phyloP scores from a whole-genome alignment of 441 rosid species.

The Adansonia rubrostipa region DNA sequence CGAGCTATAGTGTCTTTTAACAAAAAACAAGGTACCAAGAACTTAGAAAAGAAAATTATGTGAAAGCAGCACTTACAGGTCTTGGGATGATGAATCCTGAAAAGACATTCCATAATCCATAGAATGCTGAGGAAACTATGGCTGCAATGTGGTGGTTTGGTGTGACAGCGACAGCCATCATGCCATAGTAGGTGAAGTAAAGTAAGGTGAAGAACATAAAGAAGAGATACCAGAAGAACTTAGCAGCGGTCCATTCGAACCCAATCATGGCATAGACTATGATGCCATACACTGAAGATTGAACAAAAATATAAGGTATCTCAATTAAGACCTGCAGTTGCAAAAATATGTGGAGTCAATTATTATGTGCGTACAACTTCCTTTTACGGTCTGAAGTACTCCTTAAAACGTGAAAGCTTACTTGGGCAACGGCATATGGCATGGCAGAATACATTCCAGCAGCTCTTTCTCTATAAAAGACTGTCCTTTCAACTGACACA shows the following conservation, averaged over 20 bases:
- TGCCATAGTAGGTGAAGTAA: conserved; percentile 63
- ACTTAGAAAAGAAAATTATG: not conserved
- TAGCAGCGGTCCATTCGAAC: conserved; percentile 51
- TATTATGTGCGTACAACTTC: not conserved
- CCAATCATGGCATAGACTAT: conserved; percentile 61
- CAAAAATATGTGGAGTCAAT: not conserved
- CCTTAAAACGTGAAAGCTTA: conserved; percentile 4
- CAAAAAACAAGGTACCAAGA: not conserved
- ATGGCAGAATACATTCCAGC: conserved; percentile 48
- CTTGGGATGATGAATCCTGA: conserved; percentile 63
- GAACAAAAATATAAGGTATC: conserved; percentile 45
- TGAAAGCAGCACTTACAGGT: conserved; percentile 37
- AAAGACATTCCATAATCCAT: conserved; percentile 55
- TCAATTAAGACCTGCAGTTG: conserved; percentile 36
- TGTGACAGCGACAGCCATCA: conserved; percentile 65
- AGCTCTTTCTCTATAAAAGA: conserved; percentile 47
- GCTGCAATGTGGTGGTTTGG: conserved; percentile 59
- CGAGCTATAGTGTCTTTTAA: not conserved
- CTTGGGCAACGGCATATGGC: conserved; percentile 41
- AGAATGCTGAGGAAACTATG: conserved; percentile 45
- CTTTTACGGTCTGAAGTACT: not conserved
- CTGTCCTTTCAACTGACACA: conserved; percentile 40
- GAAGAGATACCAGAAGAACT: conserved; percentile 49
- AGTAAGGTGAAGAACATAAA: conserved; percentile 51
- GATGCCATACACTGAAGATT: conserved; percentile 37